Evolutionary conservation across 2,329 filamentous ascomycete species (phyloP).

Genomic region (Scortechinia acanthostroma): DNA sequence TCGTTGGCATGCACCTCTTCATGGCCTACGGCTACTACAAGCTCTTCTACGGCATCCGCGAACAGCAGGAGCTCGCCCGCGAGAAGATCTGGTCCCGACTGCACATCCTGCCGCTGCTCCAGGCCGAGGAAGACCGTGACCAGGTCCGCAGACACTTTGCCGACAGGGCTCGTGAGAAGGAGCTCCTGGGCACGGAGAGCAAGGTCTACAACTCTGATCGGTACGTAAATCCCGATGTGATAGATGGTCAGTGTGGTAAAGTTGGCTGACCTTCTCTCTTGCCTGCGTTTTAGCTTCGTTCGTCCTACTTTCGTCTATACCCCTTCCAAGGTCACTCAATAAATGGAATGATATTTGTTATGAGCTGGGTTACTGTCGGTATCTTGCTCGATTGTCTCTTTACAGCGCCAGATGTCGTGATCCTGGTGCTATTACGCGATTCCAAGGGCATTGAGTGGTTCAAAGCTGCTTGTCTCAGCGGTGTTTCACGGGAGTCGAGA

Average conservation of each 20-base stretch:
- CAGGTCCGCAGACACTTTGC: conserved; percentile 81
- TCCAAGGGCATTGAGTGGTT: too few relatives aligned
- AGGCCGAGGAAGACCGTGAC: conserved; percentile 95
- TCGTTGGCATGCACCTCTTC: conserved; percentile 69
- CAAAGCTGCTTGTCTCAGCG: too few relatives aligned
- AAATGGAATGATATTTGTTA: not conserved
- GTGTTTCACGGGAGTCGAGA: too few relatives aligned
- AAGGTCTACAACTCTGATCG: conserved; percentile 84
- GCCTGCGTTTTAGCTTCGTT: not conserved
- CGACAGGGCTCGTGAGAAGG: conserved; percentile 83
- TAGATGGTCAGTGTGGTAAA: too few relatives aligned
- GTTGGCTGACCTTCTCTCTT: not conserved
- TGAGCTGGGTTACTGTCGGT: too few relatives aligned
- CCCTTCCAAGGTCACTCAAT: not conserved
- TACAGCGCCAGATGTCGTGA: not conserved
- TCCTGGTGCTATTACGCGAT: too few relatives aligned
- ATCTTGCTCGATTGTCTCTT: too few relatives aligned
- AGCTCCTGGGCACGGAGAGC: conserved; percentile 75
- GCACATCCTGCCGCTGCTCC: conserved; percentile 84
- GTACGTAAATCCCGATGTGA: conserved; percentile 41
- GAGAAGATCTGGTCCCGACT: conserved; percentile 99
- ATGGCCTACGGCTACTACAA: conserved; percentile 91
- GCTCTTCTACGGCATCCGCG: conserved; percentile 73
- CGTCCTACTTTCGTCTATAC: conserved; percentile 1
- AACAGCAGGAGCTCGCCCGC: conserved; percentile 90